Base-by-base conservation (phyloP, 345 rosid genomes). In the Erysimum cheiranthoides region DNA sequence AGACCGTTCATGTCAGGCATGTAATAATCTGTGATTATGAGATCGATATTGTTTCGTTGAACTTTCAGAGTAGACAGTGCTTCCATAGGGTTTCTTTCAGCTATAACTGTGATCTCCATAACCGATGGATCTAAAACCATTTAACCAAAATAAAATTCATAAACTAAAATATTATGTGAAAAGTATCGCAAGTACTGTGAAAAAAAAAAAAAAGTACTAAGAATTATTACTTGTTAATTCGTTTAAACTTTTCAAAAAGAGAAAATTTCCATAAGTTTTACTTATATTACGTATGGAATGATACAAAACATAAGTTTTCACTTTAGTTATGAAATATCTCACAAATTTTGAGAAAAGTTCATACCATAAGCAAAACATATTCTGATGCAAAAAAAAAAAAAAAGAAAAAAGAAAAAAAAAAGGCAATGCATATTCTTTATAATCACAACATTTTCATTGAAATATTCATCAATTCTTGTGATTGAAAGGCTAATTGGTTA, bases 1-100 rank as follows among this genome's bases (percentile, higher is more conserved):
- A 81, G 16, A 5, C 98, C 98, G n/a, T 81, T 81, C 88, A 93
- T 89, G 25, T 27, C 73, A 11, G 95, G 93, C 90, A 89, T 86
- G 68, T 90, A 83, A 43, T 89, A 87, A 61, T 89, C 93, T 2
- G 91, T 82, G 66, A 93, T 40, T 5, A 93, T 87, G 4, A 93
- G 83, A 77, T 90, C 90, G 12, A 86, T 32, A 2, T 36, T 51
- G 73, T 60, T 53, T 32, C 78, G 60, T 16, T 71, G 73, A 30
- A 28, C 3, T 35, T 83, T 82, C 3, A 93, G 81, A 9, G 68
- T 76, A 17, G 87, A 59, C 52, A 93, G 65, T 39, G 98, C 98
- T 32, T 85, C 85, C 0, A 34, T 13, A 0, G 92, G 75, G 17
- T 60, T 66, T n/a, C 39, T 80, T 5, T 66, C 87, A 1, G 86